Evolutionary conservation across 176 grass and related monocot species (phyloP), one percentile per base, ranked within the genome.

Genomic region (Eleusine indica): DNA sequence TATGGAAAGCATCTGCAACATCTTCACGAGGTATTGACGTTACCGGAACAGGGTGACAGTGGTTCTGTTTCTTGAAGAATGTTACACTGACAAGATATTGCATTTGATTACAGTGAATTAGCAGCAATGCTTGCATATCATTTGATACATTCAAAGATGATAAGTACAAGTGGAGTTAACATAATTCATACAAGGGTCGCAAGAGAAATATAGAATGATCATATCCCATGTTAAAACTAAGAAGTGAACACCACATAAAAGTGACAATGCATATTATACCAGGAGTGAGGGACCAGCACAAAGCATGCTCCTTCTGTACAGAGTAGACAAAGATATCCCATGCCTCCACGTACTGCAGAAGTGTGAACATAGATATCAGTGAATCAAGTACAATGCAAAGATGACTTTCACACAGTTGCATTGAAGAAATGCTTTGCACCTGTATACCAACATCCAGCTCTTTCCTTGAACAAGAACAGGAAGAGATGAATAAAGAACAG

Each of bases 251-350:
- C 5, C 35, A 57, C 13, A 78, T 29, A 66, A 49, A 68, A 73
- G 68, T 38, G 8, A 53, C 11, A 83, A 37, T 78, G 68, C 3
- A 12, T 61, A 76, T 19, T 71, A 63, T 89, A 98, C 96, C 87
- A 98, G 72, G 74, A 98, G 82, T 30, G 96, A 95, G 80, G 88
- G 84, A 64, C 96, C 96, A 77, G 96, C 87, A 18, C 93, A 98
- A 81, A 98, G 91, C 71, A 87, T 81, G 69, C 96, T 98, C 84
- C 92, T 98, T 88, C 96, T 93, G 49, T 98, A 98, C 56, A 98
- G 74, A 83, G 96, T 98, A 80, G 93, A 95, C 47, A 98, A 81
- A 83, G 96, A 95, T 72, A 91, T 93, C 54, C 96, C 96, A 81
- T 98, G 96, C 75, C 96, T 95, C 93, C 91, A 91, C 30, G 96